A percentile compares a stretch with the other conserved stretches of the same genome.
These are phyloP conservation scores for Colletotrichum sp. DNA, from an alignment of 2,329 filamentous ascomycete genomes.

Conservation along the genomic window DNA sequence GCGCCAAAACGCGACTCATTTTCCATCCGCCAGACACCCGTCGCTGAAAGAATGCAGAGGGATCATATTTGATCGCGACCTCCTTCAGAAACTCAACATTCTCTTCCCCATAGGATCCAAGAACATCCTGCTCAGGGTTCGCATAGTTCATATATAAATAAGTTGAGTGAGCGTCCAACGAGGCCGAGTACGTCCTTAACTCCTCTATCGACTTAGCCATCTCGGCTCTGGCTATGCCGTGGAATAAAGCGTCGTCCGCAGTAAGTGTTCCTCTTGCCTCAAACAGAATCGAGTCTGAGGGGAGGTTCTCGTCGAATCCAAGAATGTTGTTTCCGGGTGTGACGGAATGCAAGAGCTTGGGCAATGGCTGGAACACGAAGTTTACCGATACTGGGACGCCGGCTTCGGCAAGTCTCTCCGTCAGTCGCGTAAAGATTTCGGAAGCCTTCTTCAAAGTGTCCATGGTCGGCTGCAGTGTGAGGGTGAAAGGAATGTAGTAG, in stretches of 20 bases:
- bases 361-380: constrained; percentile 16
- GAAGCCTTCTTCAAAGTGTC: not conserved
- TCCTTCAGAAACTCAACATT: not conserved
- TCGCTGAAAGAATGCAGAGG: constrained; percentile 29
- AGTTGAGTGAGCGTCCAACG: not conserved
- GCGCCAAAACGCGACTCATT: not conserved
- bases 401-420: not conserved
- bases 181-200: not conserved
- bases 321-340: not conserved
- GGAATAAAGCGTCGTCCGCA: not conserved
- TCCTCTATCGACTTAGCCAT: not conserved
- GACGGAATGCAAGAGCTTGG: constrained; percentile 15
- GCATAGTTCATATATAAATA: constrained; percentile 13
- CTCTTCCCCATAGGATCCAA: not conserved
- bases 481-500: not conserved
- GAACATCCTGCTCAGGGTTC: not conserved
- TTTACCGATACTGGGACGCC: constrained; percentile 5
- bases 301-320: constrained; percentile 1
- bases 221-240: not conserved
- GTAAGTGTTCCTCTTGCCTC: not conserved
- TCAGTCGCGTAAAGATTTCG: not conserved
- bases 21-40: constrained; percentile 2
- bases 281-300: not conserved
- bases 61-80: constrained; percentile 9
- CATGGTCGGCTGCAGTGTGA: not conserved